These are phyloP conservation scores for Panaeolus papilionaceus DNA, from an alignment of 768 basidiomycete genomes.

Conservation along the genomic window DNA sequence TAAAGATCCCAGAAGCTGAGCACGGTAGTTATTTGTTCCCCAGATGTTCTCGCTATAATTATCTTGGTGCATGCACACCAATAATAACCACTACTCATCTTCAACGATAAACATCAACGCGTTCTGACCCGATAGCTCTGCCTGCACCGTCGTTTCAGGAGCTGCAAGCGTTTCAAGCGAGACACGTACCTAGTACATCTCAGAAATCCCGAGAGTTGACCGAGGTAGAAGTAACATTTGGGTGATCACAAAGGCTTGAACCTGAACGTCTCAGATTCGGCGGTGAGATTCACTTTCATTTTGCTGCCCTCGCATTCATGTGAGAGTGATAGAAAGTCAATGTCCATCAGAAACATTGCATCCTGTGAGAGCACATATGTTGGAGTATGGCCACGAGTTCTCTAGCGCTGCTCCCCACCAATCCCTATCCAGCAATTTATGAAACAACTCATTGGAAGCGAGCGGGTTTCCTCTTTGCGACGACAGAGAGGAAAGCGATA, in stretches of 20 bases:
- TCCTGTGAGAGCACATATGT: slow-evolving; percentile 4
- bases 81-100: slow-evolving; percentile 9
- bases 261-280: not conserved
- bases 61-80: slow-evolving; percentile 4
- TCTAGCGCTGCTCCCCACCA: slow-evolving; percentile 13
- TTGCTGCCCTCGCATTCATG: slow-evolving; percentile 6
- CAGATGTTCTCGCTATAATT: slow-evolving; percentile 11
- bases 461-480: slow-evolving; percentile 7
- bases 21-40: slow-evolving; percentile 7
- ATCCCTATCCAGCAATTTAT: not conserved
- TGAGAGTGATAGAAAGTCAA: not conserved
- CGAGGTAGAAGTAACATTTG: not conserved
- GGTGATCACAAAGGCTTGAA: not conserved
- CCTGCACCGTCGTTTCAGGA: not conserved
- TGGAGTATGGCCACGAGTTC: slow-evolving; percentile 5
- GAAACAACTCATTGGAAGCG: slow-evolving; percentile 4
- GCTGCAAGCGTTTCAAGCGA: not conserved
- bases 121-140: not conserved
- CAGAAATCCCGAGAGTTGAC: slow-evolving; percentile 7
- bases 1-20: slow-evolving; percentile 12
- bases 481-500: not conserved
- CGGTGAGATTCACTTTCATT: slow-evolving; percentile 12
- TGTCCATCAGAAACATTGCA: slow-evolving; percentile 12
- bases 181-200: not conserved
- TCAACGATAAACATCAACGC: not conserved